A percentile compares a stretch with the other conserved stretches of the same genome.
These are phyloP conservation scores for Acer saccharum DNA, from an alignment of 345 rosid genomes.

Conservation along the genomic window DNA sequence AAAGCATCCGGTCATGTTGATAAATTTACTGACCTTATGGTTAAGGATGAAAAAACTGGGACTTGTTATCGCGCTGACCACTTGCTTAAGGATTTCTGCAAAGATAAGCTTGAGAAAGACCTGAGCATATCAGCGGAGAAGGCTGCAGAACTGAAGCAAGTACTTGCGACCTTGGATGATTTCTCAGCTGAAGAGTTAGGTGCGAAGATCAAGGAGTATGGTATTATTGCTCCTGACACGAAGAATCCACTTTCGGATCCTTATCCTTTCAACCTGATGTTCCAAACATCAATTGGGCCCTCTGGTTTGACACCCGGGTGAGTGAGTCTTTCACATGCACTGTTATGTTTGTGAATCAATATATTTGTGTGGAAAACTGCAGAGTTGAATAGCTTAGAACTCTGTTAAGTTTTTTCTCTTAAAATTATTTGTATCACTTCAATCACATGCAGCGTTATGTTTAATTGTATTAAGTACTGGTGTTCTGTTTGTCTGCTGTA, in stretches of 20 bases:
- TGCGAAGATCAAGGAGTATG: conserved; percentile 77
- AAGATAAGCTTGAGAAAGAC: conserved; percentile 87
- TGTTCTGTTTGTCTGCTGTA: conserved; percentile 30
- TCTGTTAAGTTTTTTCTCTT: too few relatives aligned
- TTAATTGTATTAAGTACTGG: neutral
- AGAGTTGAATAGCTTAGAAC: too few relatives aligned
- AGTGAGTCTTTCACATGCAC: conserved; percentile 39
- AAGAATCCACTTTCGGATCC: conserved; percentile 88
- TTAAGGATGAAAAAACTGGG: conserved; percentile 86
- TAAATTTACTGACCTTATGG: conserved; percentile 98
- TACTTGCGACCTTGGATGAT: conserved; percentile 85
- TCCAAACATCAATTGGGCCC: conserved; percentile 96
- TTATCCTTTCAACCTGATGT: conserved; percentile 92
- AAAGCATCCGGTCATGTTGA: conserved; percentile 99
- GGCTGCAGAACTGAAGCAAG: conserved; percentile 81
- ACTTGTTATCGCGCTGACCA: conserved; percentile 89
- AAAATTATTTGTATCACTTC: neutral
- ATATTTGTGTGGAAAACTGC: neutral
- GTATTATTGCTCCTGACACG: conserved; percentile 82
- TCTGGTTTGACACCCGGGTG: conserved; percentile 84
- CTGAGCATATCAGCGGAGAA: conserved; percentile 58
- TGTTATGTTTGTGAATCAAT: neutral
- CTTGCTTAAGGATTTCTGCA: conserved; percentile 86
- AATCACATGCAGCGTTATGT: neutral
- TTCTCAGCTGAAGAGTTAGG: conserved; percentile 75